Conservation (phyloP, 83 land plant genomes). For the Diphasiastrum complanatum region DNA sequence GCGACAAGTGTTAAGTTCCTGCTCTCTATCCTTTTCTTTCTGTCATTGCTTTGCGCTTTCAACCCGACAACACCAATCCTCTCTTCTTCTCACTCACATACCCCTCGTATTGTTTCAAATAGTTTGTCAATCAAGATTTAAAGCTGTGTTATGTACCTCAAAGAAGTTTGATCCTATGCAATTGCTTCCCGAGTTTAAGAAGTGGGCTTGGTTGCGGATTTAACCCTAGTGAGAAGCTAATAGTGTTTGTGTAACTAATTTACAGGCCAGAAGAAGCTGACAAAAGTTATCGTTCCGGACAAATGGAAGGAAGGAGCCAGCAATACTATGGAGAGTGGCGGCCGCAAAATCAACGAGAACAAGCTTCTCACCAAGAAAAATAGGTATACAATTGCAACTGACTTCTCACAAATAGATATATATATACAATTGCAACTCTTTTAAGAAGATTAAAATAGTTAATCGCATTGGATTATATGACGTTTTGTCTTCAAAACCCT, state of each 20-base stretch:
- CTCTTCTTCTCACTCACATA: background rate
- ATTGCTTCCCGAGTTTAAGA: background rate
- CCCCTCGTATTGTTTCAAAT: no score
- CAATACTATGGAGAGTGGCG: constrained; percentile 88
- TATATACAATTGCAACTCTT: no score
- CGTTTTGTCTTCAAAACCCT: no score
- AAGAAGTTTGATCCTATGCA: no score
- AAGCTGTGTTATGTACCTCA: no score
- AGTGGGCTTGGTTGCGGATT: background rate
- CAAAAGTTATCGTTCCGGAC: constrained; percentile 96
- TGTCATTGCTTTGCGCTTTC: background rate
- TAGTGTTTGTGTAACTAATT: background rate
- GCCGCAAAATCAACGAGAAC: constrained; percentile 94
- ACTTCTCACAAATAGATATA: no score
- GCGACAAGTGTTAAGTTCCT: constrained; percentile 18
- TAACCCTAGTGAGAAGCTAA: no score
- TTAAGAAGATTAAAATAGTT: no score
- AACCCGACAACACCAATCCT: background rate
- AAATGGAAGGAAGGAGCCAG: constrained; percentile 99
- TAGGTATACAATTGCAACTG: constrained; percentile 57
- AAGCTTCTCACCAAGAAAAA: constrained; percentile 88
- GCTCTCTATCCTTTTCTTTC: background rate
- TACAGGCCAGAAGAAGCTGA: constrained; percentile 87
- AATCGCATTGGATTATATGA: no score
- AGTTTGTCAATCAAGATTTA: no score